Evolutionary conservation across 208 protist genomes (phyloP), one percentile per base, ranked within the genome.

Genomic region (Sergeia podlipaevii): DNA sequence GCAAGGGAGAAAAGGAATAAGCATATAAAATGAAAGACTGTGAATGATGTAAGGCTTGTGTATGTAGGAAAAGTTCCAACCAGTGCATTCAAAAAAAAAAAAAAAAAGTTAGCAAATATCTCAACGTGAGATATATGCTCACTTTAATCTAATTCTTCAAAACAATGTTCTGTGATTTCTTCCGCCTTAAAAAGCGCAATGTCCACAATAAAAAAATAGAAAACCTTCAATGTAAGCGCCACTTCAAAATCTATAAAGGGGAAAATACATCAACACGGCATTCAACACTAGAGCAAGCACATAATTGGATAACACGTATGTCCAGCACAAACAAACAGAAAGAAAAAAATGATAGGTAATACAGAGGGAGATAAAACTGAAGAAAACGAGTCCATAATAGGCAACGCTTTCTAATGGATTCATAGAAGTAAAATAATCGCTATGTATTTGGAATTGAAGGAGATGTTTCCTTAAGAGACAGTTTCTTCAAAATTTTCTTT

Each of bases 61-160:
- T 48, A 42, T 21, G 38, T n/a, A 30, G n/a, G n/a, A n/a, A n/a
- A n/a, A n/a, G n/a, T n/a, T n/a, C n/a, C n/a, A n/a, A n/a, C n/a
- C n/a, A n/a, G n/a, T n/a, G n/a, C n/a, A n/a, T n/a, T n/a, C n/a
- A n/a, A n/a, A 5, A 41, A 23, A 53, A 18, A 49, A 26, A 45
- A 45, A 46, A 37, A 20, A 53, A 50, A 44, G 46, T 56, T 24
- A 28, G 41, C 2, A 21, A 38, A 38, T 38, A 15, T 10, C 33
- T 29, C 23, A 54, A 20, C 39, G 27, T 44, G 17, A 54, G 39
- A 54, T 42, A 38, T 53, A 26, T 62, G 46, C 32, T 44, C 53
- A 30, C 43, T 43, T 38, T 17, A 37, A 33, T 5, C 5, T 46
- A 46, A 11, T 11, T 46, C 23, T 24, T 13, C 5, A 46, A 29